Conservation (phyloP, 2,329 filamentous ascomycete genomes). For the Xylariaceae sp. region DNA sequence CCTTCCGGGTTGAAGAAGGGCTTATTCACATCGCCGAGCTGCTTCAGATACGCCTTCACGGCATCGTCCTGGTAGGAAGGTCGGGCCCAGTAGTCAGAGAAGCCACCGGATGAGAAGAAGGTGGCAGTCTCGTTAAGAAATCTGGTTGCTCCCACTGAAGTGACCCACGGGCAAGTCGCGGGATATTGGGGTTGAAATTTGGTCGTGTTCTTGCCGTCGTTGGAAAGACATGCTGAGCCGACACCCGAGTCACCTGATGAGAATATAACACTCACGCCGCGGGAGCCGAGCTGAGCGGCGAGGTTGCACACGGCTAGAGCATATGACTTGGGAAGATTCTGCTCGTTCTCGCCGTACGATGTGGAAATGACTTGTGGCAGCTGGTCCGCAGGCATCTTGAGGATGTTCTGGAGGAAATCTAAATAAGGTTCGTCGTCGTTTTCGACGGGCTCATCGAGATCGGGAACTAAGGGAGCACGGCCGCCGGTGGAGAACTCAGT, state of each 20-base stretch:
- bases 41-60: constrained; percentile 42
- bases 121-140: constrained; percentile 45
- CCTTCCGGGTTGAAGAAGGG: constrained; percentile 33
- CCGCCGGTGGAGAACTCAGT: constrained; percentile 22
- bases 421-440: constrained; percentile 60
- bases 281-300: constrained; percentile 59
- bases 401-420: constrained; percentile 57
- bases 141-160: constrained; percentile 27
- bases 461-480: constrained; percentile 19
- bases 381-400: constrained; percentile 46
- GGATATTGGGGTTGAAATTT: constrained; percentile 52
- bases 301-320: constrained; percentile 55
- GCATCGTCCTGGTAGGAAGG: constrained; percentile 44
- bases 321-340: constrained; percentile 56
- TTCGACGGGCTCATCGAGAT: constrained; percentile 21
- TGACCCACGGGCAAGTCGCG: constrained; percentile 41
- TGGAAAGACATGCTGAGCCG: constrained; percentile 49
- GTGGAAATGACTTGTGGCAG: constrained; percentile 59
- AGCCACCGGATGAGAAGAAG: constrained; percentile 46
- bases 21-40: constrained; percentile 34
- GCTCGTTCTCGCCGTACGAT: constrained; percentile 66
- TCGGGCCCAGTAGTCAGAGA: constrained; percentile 46
- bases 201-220: constrained; percentile 45
- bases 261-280: constrained; percentile 60
- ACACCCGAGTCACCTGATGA: constrained; percentile 57